Percentiles rank a stretch among this genome's conserved stretches.
Evolutionary conservation across 192 early-diverging fungal species (phyloP).

Genomic region (Entrophospora sp.): DNA sequence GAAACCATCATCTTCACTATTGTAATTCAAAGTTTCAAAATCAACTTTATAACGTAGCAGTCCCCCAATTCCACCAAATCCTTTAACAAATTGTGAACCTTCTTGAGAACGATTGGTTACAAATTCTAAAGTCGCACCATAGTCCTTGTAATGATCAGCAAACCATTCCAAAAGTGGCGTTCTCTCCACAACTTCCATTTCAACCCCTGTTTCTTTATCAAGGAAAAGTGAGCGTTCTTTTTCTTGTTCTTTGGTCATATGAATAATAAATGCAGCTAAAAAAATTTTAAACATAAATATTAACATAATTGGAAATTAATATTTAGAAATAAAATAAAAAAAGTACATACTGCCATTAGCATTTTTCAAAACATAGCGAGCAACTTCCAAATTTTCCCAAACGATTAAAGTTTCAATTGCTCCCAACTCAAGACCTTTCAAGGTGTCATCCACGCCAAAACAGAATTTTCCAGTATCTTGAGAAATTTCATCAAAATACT

Average conservation of each 20-base stretch:
- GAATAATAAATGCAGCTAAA: slow-evolving; percentile 50
- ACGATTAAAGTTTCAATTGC: slow-evolving; percentile 99
- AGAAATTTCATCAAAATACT: slow-evolving; percentile 97
- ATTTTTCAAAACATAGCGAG: slow-evolving; percentile 72
- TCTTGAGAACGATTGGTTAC: slow-evolving; percentile 94
- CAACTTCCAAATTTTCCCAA: slow-evolving; percentile 88
- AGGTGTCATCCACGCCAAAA: slow-evolving; percentile 92
- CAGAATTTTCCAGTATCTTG: slow-evolving; percentile 93
- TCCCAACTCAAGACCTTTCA: slow-evolving; percentile 92
- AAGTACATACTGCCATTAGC: slow-evolving; percentile 45
- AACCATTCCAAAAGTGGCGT: slow-evolving; percentile 93
- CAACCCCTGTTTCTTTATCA: slow-evolving; percentile 54
- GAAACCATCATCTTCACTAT: slow-evolving; percentile 58
- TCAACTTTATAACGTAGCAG: slow-evolving; percentile 93
- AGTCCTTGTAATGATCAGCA: slow-evolving; percentile 95
- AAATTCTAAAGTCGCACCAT: slow-evolving; percentile 89
- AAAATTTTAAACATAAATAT: background rate
- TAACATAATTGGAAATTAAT: too few relatives aligned
- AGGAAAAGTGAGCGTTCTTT: slow-evolving; percentile 64
- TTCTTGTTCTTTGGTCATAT: slow-evolving; percentile 83
- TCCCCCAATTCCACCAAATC: slow-evolving; percentile 98
- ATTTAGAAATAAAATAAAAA: too few relatives aligned
- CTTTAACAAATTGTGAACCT: slow-evolving; percentile 95
- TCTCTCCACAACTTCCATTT: slow-evolving; percentile 77
- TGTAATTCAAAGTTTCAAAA: slow-evolving; percentile 55